Conservation (phyloP, 345 rosid species). For the Brassica incana region DNA sequence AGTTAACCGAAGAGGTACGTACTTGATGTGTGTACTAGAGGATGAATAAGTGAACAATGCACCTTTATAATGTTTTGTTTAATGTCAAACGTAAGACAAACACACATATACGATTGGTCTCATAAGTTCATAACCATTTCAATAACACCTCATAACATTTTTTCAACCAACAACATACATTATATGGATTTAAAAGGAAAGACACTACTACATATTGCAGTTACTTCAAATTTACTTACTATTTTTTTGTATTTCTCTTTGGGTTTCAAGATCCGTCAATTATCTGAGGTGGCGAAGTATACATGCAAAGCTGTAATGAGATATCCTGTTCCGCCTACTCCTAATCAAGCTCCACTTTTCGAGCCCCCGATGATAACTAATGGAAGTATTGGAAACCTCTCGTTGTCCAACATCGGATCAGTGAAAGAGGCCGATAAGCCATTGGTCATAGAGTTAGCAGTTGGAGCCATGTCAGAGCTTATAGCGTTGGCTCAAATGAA, state of each 20-base stretch:
- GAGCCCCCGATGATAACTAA: conserved; percentile 49
- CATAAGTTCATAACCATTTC: neutral
- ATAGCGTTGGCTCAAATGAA: conserved; percentile 69
- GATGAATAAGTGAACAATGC: neutral
- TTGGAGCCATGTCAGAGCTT: conserved; percentile 89
- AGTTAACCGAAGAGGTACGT: conserved; percentile 72
- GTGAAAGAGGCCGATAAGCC: conserved; percentile 65
- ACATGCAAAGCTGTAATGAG: conserved; percentile 57
- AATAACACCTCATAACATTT: neutral
- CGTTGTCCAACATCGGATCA: conserved; percentile 35
- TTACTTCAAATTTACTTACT: neutral
- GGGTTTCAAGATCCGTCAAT: conserved; percentile 54
- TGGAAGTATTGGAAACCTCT: conserved; percentile 57
- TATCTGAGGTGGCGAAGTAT: conserved; percentile 61
- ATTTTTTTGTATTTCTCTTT: neutral
- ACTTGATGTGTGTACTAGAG: neutral
- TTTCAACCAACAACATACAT: neutral
- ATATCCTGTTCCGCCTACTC: conserved; percentile 46
- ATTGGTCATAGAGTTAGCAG: conserved; percentile 72
- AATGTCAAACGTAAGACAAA: neutral
- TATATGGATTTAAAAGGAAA: neutral
- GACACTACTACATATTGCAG: neutral
- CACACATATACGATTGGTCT: neutral
- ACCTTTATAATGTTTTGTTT: neutral
- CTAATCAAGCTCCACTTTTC: conserved; percentile 41